Conservation (phyloP, 495 filamentous ascomycete genomes). For the Penicillium maclennaniae region DNA sequence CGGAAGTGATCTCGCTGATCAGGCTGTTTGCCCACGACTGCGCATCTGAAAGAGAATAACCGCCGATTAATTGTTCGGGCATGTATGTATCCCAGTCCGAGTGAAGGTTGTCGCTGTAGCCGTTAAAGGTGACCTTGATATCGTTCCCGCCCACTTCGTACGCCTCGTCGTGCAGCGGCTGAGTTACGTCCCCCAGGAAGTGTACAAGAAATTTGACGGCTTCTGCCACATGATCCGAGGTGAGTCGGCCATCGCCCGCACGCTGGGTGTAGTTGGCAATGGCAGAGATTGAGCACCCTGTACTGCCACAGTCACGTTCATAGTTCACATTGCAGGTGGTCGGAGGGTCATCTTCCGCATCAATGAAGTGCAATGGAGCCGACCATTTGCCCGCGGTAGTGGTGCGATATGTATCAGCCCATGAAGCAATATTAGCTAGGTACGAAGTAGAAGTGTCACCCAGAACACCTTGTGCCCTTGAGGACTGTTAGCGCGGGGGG, state of each 20-base stretch:
- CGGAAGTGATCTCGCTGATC: slow-evolving; percentile 41
- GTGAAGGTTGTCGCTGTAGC: slow-evolving; percentile 56
- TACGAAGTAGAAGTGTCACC: slow-evolving; percentile 47
- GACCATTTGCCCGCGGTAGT: slow-evolving; percentile 53
- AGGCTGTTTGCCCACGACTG: slow-evolving; percentile 33
- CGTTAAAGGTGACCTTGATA: slow-evolving; percentile 54
- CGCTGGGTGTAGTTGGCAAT: slow-evolving; percentile 54
- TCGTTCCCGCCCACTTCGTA: slow-evolving; percentile 56
- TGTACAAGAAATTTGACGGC: slow-evolving; percentile 56
- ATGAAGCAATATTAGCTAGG: slow-evolving; percentile 56
- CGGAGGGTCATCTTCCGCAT: slow-evolving; percentile 61
- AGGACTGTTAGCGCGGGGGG: slow-evolving; percentile 4
- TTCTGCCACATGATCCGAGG: slow-evolving; percentile 11
- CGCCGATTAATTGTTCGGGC: slow-evolving; percentile 51
- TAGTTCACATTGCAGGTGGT: slow-evolving; percentile 53
- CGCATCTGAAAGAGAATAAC: slow-evolving; percentile 28
- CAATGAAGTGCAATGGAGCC: slow-evolving; percentile 56
- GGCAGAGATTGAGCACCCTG: slow-evolving; percentile 58
- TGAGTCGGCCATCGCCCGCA: slow-evolving; percentile 19
- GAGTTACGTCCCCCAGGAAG: slow-evolving; percentile 58
- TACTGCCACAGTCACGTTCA: slow-evolving; percentile 52
- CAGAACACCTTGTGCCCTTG: slow-evolving; percentile 23
- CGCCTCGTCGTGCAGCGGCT: slow-evolving; percentile 60
- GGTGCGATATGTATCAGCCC: slow-evolving; percentile 58
- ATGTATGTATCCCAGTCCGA: slow-evolving; percentile 63